Conservation (phyloP, 2,329 filamentous ascomycete species). For the Massarina eburnea region DNA sequence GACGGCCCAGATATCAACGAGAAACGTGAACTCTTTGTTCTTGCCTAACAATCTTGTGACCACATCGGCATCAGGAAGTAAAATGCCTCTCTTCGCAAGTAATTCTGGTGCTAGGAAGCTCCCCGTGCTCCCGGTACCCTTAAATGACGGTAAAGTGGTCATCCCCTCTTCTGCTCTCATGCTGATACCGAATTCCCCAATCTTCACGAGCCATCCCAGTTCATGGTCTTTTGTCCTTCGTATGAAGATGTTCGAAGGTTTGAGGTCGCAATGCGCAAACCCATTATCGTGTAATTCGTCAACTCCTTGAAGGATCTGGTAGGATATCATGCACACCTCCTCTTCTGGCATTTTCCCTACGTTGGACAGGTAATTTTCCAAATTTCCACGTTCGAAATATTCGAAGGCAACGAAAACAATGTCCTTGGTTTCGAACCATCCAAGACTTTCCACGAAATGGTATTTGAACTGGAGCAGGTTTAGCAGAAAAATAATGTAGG, state of each 20-base stretch:
- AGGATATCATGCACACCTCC: conserved; percentile 28
- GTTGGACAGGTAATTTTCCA: conserved; percentile 28
- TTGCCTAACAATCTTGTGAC: not conserved
- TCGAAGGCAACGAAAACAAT: conserved; percentile 44
- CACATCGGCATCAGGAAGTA: not conserved
- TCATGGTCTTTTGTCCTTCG: conserved; percentile 5
- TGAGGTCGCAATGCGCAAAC: conserved; percentile 44
- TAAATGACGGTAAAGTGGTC: conserved; percentile 5
- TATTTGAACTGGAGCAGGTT: conserved; percentile 14
- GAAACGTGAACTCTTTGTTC: conserved; percentile 4
- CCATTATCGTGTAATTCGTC: conserved; percentile 38
- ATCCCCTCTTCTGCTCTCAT: conserved; percentile 24
- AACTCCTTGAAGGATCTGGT: conserved; percentile 40
- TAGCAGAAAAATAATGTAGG: not conserved
- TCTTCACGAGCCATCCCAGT: conserved; percentile 44
- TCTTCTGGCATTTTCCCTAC: conserved; percentile 19
- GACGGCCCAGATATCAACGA: conserved; percentile 20
- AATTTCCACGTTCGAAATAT: conserved; percentile 39
- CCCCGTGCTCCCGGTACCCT: conserved; percentile 13
- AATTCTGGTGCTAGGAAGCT: conserved; percentile 19
- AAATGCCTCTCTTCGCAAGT: not conserved
- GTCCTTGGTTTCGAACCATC: conserved; percentile 40
- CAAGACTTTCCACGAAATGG: conserved; percentile 33
- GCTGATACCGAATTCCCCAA: conserved; percentile 45
- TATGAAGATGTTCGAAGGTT: conserved; percentile 44